Evolutionary conservation across 306 rosid species (phyloP).

Genomic region (Vigna radiata): DNA sequence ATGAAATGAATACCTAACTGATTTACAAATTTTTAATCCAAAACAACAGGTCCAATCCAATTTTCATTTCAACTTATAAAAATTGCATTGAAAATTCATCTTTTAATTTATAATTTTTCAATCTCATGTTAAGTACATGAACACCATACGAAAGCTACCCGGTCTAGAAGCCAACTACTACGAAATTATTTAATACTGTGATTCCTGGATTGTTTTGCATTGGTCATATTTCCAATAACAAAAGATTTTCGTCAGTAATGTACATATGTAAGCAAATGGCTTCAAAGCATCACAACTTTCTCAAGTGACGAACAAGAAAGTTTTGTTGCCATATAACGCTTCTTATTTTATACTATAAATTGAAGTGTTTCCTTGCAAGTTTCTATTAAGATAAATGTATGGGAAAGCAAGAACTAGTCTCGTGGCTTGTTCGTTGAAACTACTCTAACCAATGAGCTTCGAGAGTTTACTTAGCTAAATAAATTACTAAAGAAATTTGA

Average conservation of each 20-base stretch:
- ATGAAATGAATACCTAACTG: too few species aligned
- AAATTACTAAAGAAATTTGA: slow-evolving; percentile 38
- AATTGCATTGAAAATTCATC: not conserved
- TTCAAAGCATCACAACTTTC: slow-evolving; percentile 33
- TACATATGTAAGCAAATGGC: not conserved
- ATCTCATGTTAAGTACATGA: too few species aligned
- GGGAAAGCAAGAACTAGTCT: slow-evolving; percentile 35
- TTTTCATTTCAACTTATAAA: too few species aligned
- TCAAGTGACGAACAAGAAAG: not conserved
- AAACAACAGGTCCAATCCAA: too few species aligned
- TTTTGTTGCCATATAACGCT: not conserved
- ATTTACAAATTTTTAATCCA: too few species aligned
- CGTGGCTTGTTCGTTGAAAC: slow-evolving; percentile 42
- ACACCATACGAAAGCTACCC: too few species aligned
- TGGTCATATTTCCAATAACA: not conserved
- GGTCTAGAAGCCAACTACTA: not conserved
- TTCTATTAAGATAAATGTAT: slow-evolving; percentile 19
- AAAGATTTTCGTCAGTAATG: not conserved
- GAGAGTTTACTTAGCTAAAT: slow-evolving; percentile 27
- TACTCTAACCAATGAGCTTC: slow-evolving; percentile 43
- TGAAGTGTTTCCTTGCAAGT: slow-evolving; percentile 46
- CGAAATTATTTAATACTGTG: not conserved
- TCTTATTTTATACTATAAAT: not conserved
- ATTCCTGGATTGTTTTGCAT: not conserved
- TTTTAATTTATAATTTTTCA: too few species aligned